Base-by-base conservation (phyloP, 768 basidiomycete genomes). In the Tylopilus sp. region DNA sequence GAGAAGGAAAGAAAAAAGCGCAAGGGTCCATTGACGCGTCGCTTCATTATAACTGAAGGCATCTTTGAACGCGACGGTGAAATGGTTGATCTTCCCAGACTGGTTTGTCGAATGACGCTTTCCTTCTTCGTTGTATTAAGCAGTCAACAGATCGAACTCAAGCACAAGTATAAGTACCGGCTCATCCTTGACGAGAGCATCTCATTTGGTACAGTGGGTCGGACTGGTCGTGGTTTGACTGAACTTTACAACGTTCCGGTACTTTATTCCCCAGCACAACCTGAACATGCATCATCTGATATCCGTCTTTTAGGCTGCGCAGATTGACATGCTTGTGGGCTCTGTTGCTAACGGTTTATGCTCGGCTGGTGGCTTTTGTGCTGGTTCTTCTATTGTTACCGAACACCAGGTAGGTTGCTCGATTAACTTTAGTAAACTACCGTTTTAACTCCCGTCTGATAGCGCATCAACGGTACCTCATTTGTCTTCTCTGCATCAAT, bases 401-500 rank as follows among this genome's bases (percentile, higher is more conserved):
- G 83, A 91, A 57, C 96, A 99, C 65, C 96, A 94, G 78, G 90
- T 88, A 60, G 21, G 72, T 22, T 8, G 3, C 14, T 4, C 22
- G 17, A 17, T 17, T 21, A 5, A 45, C n/a, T 24, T 48, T 19
- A 12, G 26, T 24, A 21, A 38, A 37, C 1, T 24, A 11, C 26
- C 33, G 4, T 45, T 26, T n/a, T 6, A 13, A 22, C 28, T 45
- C 53, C n/a, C 1, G 12, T 44, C 24, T 30, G 17, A 30, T 63
- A 97, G 83, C 93, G 93, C 42, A 97, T 96, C 80, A 98, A 98
- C 67, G 92, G 91, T 16, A 86, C 92, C 4, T 85, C 93, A 0
- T 96, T 92, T 68, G 93, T 99, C 54, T 99, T 93, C 76, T 97
- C 96, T 1, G 97, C 97, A 17, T 85, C 96, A 3, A 85, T 96